Evolutionary conservation across 176 grass and related monocot species (phyloP), one percentile per base, ranked within the genome.

Genomic region (Raddia distichophylla): DNA sequence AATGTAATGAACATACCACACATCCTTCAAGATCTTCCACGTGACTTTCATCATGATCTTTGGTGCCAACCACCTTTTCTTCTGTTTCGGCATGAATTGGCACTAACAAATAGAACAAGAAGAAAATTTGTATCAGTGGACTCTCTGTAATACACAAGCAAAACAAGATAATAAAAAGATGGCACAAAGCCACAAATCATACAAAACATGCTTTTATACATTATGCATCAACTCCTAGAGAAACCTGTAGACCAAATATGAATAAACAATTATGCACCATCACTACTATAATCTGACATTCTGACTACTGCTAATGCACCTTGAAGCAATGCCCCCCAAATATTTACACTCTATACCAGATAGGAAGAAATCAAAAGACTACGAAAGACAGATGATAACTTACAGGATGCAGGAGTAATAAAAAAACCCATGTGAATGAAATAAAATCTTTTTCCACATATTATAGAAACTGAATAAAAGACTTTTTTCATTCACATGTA

Each of bases 1-100:
- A 80, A 66, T 20, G 76, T 13, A 35, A 83, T 59, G 27, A 63
- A 74, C 72, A 52, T 91, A 98, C 96, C 93, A 98, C 80, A 51
- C 90, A 95, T 77, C 22, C 86, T 76, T 95, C 96, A 86, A 98
- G 45, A 95, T 95, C 90, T 87, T 95, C 96, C 58, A 86, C 63
- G 35, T 79, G 56, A 34, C 50, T 87, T 84, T 91, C 92, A 13
- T 57, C 74, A 47, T 43, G 32, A 60, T 80, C 19, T 55, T 64
- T 67, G 71, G 71, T 69, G 66, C 71, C 54, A 18, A 17, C 37
- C n/a, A 37, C 71, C 20, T 74, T 86, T 48, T 43, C 50, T 74
- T 82, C 63, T 32, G 19, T 78, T 60, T 67, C 71, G 72, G 67
- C 83, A 69, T 60, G 13, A 2, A 49, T 62, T 52, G 73, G 75